Conservation (phyloP, 208 protist species). For the Acanthamoeba triangularis region DNA sequence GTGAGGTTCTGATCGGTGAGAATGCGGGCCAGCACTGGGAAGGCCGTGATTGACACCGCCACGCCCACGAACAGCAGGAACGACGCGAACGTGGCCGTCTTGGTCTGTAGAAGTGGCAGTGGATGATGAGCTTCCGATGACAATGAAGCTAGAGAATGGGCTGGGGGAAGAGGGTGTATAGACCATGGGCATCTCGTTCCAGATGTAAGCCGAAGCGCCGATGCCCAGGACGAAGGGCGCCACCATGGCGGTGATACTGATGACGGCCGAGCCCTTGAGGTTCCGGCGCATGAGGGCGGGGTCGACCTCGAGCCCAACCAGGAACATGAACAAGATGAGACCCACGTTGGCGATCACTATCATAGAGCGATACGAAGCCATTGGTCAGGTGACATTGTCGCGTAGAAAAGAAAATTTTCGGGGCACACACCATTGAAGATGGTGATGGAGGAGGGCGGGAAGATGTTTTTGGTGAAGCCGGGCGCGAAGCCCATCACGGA, state of each 20-base stretch:
- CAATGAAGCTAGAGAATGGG: neutral
- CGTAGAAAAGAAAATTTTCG: too few species aligned
- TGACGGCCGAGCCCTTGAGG: slow-evolving; percentile 71
- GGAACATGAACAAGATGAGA: slow-evolving; percentile 87
- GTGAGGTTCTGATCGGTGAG: slow-evolving; percentile 83
- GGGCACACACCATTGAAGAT: slow-evolving; percentile 50
- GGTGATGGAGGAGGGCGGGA: neutral
- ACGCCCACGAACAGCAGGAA: slow-evolving; percentile 87
- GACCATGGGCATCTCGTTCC: neutral
- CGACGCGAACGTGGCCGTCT: slow-evolving; percentile 66
- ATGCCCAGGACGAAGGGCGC: slow-evolving; percentile 24
- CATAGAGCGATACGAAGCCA: too few species aligned
- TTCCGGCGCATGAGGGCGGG: slow-evolving; percentile 70
- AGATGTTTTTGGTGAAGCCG: slow-evolving; percentile 23
- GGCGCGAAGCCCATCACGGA: slow-evolving; percentile 73
- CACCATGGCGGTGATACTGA: slow-evolving; percentile 57
- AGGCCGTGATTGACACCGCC: slow-evolving; percentile 88
- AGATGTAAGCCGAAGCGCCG: slow-evolving; percentile 7
- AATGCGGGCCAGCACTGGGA: slow-evolving; percentile 89
- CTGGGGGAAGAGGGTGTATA: neutral
- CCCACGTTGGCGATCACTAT: slow-evolving; percentile 82
- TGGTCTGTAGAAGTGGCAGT: neutral
- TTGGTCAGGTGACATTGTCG: too few species aligned
- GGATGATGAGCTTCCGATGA: too few species aligned
- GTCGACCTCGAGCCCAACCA: slow-evolving; percentile 80